Conservation (phyloP, 208 protist genomes). For the Wallacemonas sp. region DNA sequence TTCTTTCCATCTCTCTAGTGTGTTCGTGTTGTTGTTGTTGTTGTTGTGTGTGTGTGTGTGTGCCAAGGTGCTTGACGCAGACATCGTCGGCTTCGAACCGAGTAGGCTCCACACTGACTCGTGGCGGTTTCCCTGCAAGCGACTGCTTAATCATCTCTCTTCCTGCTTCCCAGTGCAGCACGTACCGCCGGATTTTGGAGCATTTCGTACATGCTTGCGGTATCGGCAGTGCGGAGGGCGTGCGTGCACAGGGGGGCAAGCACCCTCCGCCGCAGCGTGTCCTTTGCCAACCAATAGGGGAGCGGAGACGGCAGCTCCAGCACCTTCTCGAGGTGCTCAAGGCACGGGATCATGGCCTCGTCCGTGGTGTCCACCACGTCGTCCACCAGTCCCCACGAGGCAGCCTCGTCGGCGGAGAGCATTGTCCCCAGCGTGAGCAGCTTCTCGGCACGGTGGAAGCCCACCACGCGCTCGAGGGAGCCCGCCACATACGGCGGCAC, state of each 20-base stretch:
- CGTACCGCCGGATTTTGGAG: conserved; percentile 50
- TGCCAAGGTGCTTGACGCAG: too few species aligned
- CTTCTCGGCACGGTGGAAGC: conserved; percentile 57
- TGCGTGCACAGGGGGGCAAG: conserved; percentile 55
- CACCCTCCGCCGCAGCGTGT: conserved; percentile 40
- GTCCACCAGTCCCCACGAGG: conserved; percentile 66
- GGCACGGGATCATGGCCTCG: conserved; percentile 54
- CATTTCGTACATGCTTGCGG: conserved; percentile 57
- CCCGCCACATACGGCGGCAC: conserved; percentile 71
- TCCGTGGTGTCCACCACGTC: conserved; percentile 55
- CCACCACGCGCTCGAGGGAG: conserved; percentile 61
- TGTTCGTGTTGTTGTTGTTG: not conserved
- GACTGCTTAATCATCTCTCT: not conserved
- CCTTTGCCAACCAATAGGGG: conserved; percentile 74
- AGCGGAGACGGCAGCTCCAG: conserved; percentile 46
- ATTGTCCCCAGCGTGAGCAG: conserved; percentile 51
- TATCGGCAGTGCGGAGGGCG: conserved; percentile 57
- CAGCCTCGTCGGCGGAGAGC: conserved; percentile 52
- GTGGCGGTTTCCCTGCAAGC: not conserved
- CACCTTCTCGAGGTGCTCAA: conserved; percentile 60
- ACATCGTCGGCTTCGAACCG: too few species aligned
- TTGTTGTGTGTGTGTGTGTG: not conserved
- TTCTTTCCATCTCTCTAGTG: not conserved
- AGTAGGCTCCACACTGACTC: too few species aligned
- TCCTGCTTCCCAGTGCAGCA: not conserved